A percentile compares a stretch with the other conserved stretches of the same genome.
These are phyloP conservation scores for Hypoxylon lenormandii DNA, from an alignment of 495 filamentous ascomycete species.

Conservation along the genomic window DNA sequence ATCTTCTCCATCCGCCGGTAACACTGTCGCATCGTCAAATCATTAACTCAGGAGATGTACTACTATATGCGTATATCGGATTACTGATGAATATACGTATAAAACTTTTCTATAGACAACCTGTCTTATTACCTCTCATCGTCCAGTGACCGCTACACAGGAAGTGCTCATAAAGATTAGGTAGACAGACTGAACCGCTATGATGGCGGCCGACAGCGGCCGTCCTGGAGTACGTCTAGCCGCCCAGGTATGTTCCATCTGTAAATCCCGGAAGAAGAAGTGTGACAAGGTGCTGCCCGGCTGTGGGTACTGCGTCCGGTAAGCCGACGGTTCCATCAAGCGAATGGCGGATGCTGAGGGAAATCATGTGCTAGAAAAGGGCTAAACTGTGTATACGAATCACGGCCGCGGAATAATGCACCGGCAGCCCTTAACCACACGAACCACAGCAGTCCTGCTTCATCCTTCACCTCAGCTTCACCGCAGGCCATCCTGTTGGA, in stretches of 20 bases:
- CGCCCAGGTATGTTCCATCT: constrained; percentile 48
- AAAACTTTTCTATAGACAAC: too few species aligned
- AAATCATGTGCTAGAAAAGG: constrained; percentile 2
- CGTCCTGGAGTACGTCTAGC: neutral
- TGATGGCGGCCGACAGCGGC: constrained; percentile 15
- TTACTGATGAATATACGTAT: too few species aligned
- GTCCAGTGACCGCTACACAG: neutral
- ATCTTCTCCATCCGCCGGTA: too few species aligned
- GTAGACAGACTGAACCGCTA: too few species aligned
- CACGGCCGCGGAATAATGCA: neutral
- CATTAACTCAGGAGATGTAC: too few species aligned
- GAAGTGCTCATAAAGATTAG: too few species aligned
- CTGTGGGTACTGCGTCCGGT: constrained; percentile 56
- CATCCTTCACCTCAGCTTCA: too few species aligned
- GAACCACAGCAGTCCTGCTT: too few species aligned
- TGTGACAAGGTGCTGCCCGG: constrained; percentile 55
- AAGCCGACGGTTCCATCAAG: neutral
- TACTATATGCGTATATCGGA: too few species aligned
- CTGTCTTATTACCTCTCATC: too few species aligned
- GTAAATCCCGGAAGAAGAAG: constrained; percentile 54
- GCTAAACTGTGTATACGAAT: neutral
- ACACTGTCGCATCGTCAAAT: too few species aligned
- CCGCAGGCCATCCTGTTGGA: neutral
- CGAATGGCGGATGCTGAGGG: neutral
- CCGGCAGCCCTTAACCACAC: too few species aligned